Conservation (phyloP, 805 yeast genomes). For the Starmerella stigmatis region DNA sequence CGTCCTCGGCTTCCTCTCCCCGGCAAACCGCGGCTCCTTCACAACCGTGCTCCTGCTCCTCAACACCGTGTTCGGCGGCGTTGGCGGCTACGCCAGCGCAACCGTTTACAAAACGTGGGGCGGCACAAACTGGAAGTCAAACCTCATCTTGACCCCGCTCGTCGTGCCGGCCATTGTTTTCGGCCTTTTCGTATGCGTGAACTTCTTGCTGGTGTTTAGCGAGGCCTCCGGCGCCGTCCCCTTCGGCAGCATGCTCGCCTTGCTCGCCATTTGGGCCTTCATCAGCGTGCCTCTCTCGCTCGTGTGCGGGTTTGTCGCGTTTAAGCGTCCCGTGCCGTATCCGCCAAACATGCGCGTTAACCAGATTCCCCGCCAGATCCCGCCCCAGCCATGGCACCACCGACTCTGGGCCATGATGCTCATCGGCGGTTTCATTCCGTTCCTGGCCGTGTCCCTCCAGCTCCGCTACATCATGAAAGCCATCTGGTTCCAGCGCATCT, state of each 20-base stretch:
- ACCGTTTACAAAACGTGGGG: slow-evolving; percentile 78
- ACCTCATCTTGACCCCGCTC: slow-evolving; percentile 70
- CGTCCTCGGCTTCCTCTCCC: slow-evolving; percentile 77
- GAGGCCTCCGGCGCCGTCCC: slow-evolving; percentile 94
- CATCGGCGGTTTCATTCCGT: slow-evolving; percentile 84
- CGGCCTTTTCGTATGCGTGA: slow-evolving; percentile 52
- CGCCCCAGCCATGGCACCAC: slow-evolving; percentile 77
- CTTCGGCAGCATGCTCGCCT: slow-evolving; percentile 72
- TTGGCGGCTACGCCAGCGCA: slow-evolving; percentile 83
- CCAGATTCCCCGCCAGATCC: slow-evolving; percentile 94
- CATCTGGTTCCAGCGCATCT: slow-evolving; percentile 86
- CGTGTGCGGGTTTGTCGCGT: slow-evolving; percentile 70
- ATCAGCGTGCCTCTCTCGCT: slow-evolving; percentile 77
- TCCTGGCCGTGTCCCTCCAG: slow-evolving; percentile 90
- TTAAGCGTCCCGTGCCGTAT: slow-evolving; percentile 45
- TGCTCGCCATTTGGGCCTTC: slow-evolving; percentile 73
- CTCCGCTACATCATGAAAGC: slow-evolving; percentile 85
- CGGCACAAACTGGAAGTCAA: slow-evolving; percentile 83
- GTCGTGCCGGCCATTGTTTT: slow-evolving; percentile 77
- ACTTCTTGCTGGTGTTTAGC: slow-evolving; percentile 67
- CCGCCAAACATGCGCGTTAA: slow-evolving; percentile 76
- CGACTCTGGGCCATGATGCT: slow-evolving; percentile 55
- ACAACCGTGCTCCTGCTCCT: slow-evolving; percentile 81
- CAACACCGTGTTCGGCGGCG: slow-evolving; percentile 67
- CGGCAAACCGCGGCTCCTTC: slow-evolving; percentile 88